These are phyloP conservation scores for Phytophthora syringae DNA, from an alignment of 352 stramenopile genomes.

Conservation along the genomic window DNA sequence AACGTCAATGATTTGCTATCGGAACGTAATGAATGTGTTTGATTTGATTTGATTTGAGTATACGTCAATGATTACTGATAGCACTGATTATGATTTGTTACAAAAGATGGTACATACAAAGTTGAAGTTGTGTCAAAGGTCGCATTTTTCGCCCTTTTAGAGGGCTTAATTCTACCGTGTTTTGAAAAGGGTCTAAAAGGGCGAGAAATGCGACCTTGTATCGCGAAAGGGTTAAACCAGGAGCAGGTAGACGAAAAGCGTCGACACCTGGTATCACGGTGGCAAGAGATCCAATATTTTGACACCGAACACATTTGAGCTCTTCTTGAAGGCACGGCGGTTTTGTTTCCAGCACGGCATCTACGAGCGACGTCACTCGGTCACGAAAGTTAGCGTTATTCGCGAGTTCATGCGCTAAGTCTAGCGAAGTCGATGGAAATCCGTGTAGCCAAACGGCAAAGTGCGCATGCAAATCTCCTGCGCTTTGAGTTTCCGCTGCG, in stretches of 20 bases:
- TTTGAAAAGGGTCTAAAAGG: too few species aligned
- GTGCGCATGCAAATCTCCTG: slow-evolving; percentile 34
- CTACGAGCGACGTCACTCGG: neutral
- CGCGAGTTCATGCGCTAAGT: neutral
- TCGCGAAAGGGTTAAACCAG: too few species aligned
- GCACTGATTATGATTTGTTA: too few species aligned
- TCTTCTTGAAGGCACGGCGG: neutral
- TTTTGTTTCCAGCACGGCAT: slow-evolving; percentile 2
- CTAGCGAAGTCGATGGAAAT: slow-evolving; percentile 20
- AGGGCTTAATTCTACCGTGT: too few species aligned
- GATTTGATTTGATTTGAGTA: too few species aligned
- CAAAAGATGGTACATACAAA: too few species aligned
- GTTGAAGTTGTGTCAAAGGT: too few species aligned
- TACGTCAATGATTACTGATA: too few species aligned
- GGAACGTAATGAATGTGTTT: too few species aligned
- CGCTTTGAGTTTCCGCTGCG: slow-evolving; percentile 30
- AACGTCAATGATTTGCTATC: too few species aligned
- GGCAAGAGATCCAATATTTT: neutral
- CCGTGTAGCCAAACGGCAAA: slow-evolving; percentile 37
- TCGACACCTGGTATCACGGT: slow-evolving; percentile 6
- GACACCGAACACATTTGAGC: neutral
- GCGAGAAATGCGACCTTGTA: too few species aligned
- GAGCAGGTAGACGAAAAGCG: slow-evolving; percentile 3
- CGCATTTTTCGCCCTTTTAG: too few species aligned
- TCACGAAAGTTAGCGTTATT: neutral